phyloP scores from a whole-genome alignment of 139 green algal species.

The Chlamydomonas sphaeroides region DNA sequence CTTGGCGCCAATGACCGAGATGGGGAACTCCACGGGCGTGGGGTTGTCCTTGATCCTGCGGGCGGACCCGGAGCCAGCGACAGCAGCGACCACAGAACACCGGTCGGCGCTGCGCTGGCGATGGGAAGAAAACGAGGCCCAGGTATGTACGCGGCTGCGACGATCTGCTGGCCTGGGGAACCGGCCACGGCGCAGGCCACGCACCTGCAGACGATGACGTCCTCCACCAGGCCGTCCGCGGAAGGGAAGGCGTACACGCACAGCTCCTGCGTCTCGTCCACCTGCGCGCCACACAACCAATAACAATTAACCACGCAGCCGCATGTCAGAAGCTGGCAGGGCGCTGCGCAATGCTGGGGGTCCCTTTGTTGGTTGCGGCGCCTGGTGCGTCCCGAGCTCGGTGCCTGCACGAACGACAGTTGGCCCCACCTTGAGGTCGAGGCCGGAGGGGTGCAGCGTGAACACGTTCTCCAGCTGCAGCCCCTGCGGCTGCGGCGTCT shows the following conservation, averaged over 20 bases:
- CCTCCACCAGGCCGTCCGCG: slow-evolving; percentile 55
- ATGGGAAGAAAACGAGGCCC: no score
- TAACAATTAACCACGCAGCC: no score
- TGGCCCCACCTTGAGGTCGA: slow-evolving; percentile 73
- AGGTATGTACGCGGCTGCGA: no score
- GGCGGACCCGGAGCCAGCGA: neutral
- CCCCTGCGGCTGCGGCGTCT: neutral
- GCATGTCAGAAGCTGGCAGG: no score
- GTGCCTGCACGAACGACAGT: slow-evolving; percentile 42
- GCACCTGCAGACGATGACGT: slow-evolving; percentile 67
- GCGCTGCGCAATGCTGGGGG: no score
- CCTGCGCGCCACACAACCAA: no score
- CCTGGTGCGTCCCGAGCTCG: no score
- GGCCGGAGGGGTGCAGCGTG: slow-evolving; percentile 47
- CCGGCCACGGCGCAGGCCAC: no score
- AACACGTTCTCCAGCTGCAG: slow-evolving; percentile 53
- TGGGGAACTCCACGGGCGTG: slow-evolving; percentile 70
- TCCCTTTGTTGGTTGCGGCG: no score
- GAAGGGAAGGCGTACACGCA: slow-evolving; percentile 73
- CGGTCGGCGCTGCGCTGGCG: no score
- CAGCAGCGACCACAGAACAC: no score
- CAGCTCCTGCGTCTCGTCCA: slow-evolving; percentile 74
- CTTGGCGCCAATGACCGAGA: slow-evolving; percentile 71
- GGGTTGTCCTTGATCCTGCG: slow-evolving; percentile 74
- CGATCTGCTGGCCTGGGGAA: no score